Conservation (phyloP, 768 basidiomycete genomes). For the Leccinum longicurvipes region DNA sequence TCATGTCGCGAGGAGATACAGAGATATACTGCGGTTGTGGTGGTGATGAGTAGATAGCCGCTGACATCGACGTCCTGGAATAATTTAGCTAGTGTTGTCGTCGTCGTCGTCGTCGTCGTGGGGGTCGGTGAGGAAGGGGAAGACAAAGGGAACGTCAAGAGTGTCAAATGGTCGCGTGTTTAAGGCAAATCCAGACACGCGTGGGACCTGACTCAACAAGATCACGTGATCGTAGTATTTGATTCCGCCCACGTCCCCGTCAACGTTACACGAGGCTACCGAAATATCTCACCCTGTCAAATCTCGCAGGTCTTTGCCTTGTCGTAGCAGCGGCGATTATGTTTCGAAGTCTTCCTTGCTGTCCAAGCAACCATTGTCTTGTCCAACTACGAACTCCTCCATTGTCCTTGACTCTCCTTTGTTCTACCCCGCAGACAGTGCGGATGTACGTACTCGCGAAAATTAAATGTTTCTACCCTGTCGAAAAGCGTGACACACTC, state of each 20-base stretch:
- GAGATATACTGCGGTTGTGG: conserved; percentile 33
- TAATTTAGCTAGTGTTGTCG: neutral
- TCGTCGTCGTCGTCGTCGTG: neutral
- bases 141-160: conserved; percentile 1
- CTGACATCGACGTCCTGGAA: conserved; percentile 17
- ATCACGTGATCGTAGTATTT: conserved; percentile 32
- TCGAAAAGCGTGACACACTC: neutral
- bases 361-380: neutral
- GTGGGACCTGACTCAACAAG: conserved; percentile 35
- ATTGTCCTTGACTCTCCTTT: conserved; percentile 20
- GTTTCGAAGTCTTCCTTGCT: neutral
- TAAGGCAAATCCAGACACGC: conserved; percentile 24
- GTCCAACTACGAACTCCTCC: neutral
- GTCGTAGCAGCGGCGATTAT: neutral
- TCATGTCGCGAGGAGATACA: conserved; percentile 31
- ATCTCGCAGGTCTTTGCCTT: neutral
- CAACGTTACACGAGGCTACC: conserved; percentile 35
- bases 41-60: conserved; percentile 31
- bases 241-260: conserved; percentile 30
- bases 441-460: conserved; percentile 10
- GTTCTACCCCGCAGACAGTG: conserved; percentile 6
- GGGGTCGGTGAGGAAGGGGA: conserved; percentile 13
- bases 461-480: neutral
- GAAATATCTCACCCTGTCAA: neutral
- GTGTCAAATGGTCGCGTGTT: conserved; percentile 24